Percentiles rank a stretch among this genome's conserved stretches.
phyloP scores from a whole-genome alignment of 805 yeast genomes.

The Kuraishia borneana region DNA sequence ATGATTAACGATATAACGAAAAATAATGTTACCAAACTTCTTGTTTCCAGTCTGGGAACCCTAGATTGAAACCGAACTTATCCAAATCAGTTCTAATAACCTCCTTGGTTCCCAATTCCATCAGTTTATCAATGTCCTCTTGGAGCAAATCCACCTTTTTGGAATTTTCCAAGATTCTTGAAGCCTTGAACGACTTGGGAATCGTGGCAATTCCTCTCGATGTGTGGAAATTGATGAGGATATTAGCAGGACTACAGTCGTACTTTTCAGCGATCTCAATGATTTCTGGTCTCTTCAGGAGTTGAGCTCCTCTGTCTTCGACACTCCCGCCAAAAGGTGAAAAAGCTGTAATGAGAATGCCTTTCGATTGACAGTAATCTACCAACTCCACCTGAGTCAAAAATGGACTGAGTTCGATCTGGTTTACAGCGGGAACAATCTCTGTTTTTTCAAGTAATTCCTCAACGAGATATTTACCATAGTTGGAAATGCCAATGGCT shows the following conservation, averaged over 20 bases:
- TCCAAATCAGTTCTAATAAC: conserved; percentile 3
- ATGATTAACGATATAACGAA: not conserved
- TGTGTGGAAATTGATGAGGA: conserved; percentile 47
- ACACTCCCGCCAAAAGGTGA: conserved; percentile 34
- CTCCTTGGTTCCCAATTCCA: not conserved
- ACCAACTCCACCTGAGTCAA: conserved; percentile 22
- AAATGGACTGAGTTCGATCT: conserved; percentile 33
- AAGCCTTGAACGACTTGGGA: conserved; percentile 35
- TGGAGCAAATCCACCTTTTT: conserved; percentile 2
- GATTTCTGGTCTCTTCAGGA: conserved; percentile 20
- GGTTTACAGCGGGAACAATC: conserved; percentile 30
- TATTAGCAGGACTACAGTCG: conserved; percentile 33
- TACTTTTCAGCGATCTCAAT: conserved; percentile 34
- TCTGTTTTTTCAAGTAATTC: conserved; percentile 15
- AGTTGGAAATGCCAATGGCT: conserved; percentile 35
- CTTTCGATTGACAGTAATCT: conserved; percentile 18
- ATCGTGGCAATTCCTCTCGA: conserved; percentile 44
- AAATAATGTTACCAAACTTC: no score
- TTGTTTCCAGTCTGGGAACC: not conserved
- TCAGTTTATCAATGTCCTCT: not conserved
- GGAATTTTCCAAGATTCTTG: conserved; percentile 20
- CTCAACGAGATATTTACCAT: conserved; percentile 20
- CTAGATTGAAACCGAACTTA: not conserved
- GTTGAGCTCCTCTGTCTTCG: conserved; percentile 24
- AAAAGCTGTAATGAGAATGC: conserved; percentile 25